Evolutionary conservation across 106 monocot species (phyloP).

Genomic region (Triglochin maritima): DNA sequence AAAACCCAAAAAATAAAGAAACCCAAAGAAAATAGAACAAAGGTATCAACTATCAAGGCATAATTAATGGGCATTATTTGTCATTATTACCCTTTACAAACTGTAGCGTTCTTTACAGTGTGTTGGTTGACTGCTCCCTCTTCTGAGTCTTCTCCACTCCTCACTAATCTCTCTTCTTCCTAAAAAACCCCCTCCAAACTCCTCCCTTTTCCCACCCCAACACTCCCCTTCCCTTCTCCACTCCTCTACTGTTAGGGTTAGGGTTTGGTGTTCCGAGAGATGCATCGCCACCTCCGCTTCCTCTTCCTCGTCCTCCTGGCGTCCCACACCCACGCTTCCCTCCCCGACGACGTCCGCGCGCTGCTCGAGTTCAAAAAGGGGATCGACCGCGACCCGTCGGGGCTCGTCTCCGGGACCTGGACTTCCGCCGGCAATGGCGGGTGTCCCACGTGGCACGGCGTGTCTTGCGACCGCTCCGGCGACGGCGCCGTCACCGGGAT

Average conservation of each 20-base stretch:
- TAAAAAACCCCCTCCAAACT: neutral
- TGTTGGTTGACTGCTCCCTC: neutral
- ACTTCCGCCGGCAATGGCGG: neutral
- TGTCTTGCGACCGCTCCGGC: conserved; percentile 36
- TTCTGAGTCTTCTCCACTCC: neutral
- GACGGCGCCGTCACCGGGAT: conserved; percentile 21
- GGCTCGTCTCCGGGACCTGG: conserved; percentile 42
- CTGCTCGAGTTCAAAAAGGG: conserved; percentile 87
- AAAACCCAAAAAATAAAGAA: too few relatives aligned
- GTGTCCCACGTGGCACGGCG: conserved; percentile 6
- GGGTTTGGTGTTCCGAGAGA: neutral
- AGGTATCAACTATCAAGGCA: too few relatives aligned
- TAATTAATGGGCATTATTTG: too few relatives aligned
- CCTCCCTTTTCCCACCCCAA: neutral
- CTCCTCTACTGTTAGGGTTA: too few relatives aligned
- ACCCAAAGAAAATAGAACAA: too few relatives aligned
- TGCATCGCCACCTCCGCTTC: conserved; percentile 10
- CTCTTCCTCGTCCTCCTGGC: neutral
- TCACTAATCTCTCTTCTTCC: too few relatives aligned
- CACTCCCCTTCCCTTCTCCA: too few relatives aligned
- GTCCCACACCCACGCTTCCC: neutral
- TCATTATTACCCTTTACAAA: too few relatives aligned
- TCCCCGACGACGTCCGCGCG: conserved; percentile 27
- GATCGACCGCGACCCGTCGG: conserved; percentile 33
- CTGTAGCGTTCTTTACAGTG: too few relatives aligned